Base-by-base conservation (phyloP, 2,329 filamentous ascomycete species). In the Aureobasidium sp. region DNA sequence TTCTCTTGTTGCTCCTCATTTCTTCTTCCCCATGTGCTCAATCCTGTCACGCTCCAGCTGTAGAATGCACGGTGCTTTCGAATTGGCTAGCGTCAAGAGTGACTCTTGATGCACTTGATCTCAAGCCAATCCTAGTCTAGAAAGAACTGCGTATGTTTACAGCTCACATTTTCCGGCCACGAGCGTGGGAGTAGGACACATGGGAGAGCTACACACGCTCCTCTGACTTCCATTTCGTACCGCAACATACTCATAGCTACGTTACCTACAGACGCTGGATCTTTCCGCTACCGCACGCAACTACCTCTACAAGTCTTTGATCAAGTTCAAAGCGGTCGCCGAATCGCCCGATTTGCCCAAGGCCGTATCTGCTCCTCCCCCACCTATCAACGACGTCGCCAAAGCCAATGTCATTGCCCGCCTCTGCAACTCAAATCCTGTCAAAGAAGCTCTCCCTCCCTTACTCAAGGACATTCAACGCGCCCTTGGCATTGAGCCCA, bases 401-500 rank as follows among this genome's bases (percentile, higher is more conserved):
- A 75, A 78, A 58, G 75, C 82, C 20, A 87, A 87, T 72, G 83
- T 87, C 15, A 74, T 79, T 51, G 84, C 82, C 15, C 73, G 84
- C 58, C 66, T 87, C 57, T 86, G 82, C 69, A 86, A 84, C 64
- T 83, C 83, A 15, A 80, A 78, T 60, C 82, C 82, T 0, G 82
- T 85, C 13, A 82, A 81, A 70, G 79, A 81, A 65, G 80, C 78
- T 2, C 70, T 86, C 47, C 77, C 78, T 26, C 75, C 75, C 39
- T 74, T 80, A 29, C 66, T 78, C 36, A 71, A 71, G 4, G 76
- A 76, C 37, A 66, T 80, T 62, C 76, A 76, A 67, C 66, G 57
- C 2, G 75, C 76, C 42, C 67, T 79, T 34, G 74, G 73, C 0
- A 60, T 75, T 1, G 64, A 65, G 27, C 64, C 66, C 13, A 55